These are phyloP conservation scores for Kernera saxatilis DNA, from an alignment of 345 rosid species.

Conservation along the genomic window DNA sequence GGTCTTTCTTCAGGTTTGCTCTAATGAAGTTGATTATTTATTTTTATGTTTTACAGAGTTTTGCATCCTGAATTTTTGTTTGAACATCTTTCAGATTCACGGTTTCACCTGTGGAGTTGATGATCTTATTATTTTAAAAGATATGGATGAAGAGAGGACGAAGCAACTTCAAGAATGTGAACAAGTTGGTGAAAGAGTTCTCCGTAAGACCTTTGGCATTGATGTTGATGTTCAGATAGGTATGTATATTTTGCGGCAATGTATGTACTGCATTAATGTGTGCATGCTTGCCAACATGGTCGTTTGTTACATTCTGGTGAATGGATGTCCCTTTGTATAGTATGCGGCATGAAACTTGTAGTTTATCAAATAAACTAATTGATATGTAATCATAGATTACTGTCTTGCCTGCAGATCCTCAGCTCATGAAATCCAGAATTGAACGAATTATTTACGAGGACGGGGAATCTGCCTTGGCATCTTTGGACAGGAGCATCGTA, in stretches of 20 bases:
- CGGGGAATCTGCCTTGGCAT: constrained; percentile 73
- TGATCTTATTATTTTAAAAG: constrained; percentile 74
- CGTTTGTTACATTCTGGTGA: constrained; percentile 8
- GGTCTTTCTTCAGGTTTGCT: constrained; percentile 74
- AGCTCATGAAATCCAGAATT: constrained; percentile 52
- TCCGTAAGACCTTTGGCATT: constrained; percentile 59
- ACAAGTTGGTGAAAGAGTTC: constrained; percentile 61
- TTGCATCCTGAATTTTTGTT: constrained; percentile 19
- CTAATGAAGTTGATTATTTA: neutral
- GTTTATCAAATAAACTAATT: neutral
- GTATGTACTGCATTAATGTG: neutral
- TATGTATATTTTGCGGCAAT: constrained; percentile 19
- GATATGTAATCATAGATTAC: neutral
- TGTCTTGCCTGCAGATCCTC: constrained; percentile 46
- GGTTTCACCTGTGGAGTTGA: constrained; percentile 99
- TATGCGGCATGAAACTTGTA: neutral
- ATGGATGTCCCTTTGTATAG: neutral
- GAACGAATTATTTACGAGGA: constrained; percentile 68
- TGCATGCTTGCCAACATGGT: constrained; percentile 14
- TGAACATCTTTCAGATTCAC: constrained; percentile 63
- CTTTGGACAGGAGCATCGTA: constrained; percentile 71
- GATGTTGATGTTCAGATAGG: constrained; percentile 48
- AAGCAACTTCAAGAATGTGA: constrained; percentile 71
- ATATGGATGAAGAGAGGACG: constrained; percentile 60
- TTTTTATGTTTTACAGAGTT: neutral